Evolutionary conservation across 2,329 filamentous ascomycete genomes (phyloP).

Genomic region (Botryosphaeria dothidea): DNA sequence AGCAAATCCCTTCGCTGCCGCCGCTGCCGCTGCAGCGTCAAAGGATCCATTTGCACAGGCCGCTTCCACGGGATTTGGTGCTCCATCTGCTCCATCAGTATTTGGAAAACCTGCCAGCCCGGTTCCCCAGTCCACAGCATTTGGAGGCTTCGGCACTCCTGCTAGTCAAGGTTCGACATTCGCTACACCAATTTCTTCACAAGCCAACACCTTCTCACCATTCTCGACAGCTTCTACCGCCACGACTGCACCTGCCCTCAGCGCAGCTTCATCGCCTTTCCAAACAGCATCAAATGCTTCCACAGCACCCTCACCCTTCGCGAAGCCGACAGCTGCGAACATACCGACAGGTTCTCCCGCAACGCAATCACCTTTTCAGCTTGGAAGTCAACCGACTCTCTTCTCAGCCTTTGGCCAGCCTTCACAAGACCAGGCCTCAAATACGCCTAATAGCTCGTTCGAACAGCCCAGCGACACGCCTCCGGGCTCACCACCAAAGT

Average conservation of each 20-base stretch:
- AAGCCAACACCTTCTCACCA: neutral
- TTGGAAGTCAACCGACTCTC: neutral
- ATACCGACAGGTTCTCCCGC: neutral
- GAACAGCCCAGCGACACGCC: slow-evolving; percentile 6
- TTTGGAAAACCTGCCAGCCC: slow-evolving; percentile 10
- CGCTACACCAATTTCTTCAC: neutral
- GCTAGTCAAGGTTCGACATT: slow-evolving; percentile 1
- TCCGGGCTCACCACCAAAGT: slow-evolving; percentile 15
- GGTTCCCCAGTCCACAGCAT: neutral
- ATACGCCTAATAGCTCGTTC: slow-evolving; percentile 3
- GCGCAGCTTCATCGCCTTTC: neutral
- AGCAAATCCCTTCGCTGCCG: slow-evolving; percentile 1
- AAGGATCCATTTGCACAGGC: neutral
- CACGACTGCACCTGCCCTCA: neutral
- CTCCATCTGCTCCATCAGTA: neutral
- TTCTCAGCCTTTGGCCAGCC: neutral
- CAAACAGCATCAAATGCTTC: neutral
- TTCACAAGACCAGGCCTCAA: neutral
- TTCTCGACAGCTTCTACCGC: slow-evolving; percentile 4
- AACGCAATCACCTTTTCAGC: neutral
- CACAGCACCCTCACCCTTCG: neutral
- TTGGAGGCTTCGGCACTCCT: neutral
- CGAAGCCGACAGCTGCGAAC: neutral
- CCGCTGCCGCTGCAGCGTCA: neutral
- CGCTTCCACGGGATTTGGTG: neutral